A percentile compares a stretch with the other conserved stretches of the same genome.
These are phyloP conservation scores for Arxiozyma slooffiae DNA, from an alignment of 1,139 yeast species.

Conservation along the genomic window DNA sequence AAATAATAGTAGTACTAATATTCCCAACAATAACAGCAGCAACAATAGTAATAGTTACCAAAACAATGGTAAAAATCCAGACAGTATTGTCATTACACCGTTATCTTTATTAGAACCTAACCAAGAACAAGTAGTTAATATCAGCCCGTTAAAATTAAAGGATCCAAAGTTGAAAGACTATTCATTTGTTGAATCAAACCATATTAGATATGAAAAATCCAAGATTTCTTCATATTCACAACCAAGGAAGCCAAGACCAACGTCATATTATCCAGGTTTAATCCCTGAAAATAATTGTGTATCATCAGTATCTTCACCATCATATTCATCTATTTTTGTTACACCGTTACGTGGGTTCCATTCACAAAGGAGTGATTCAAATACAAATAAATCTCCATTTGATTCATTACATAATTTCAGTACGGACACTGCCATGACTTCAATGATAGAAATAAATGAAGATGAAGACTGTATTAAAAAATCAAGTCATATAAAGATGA, in stretches of 20 bases:
- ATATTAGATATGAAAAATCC: background rate
- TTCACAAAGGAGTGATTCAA: background rate
- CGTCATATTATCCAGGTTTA: slow-evolving; percentile 61
- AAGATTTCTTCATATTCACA: background rate
- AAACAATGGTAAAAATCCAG: background rate
- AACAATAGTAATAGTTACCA: background rate
- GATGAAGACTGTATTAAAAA: background rate
- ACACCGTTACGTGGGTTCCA: slow-evolving; percentile 4
- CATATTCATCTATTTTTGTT: slow-evolving; percentile 50
- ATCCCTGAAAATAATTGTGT: slow-evolving; percentile 49
- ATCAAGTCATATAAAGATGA: background rate
- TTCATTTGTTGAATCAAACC: background rate
- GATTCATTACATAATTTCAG: slow-evolving; percentile 10
- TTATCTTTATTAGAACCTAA: background rate
- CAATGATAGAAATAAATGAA: slow-evolving; percentile 3
- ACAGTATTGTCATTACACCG: background rate
- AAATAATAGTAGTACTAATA: background rate
- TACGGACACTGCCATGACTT: slow-evolving; percentile 11
- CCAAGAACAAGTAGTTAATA: background rate
- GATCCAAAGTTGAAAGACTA: no score
- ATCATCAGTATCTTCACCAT: slow-evolving; percentile 81
- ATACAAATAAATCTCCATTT: slow-evolving; percentile 11
- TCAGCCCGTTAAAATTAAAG: background rate
- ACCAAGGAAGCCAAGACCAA: slow-evolving; percentile 59
- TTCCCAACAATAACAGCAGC: background rate